A percentile compares a stretch with the other conserved stretches of the same genome.
phyloP scores from a whole-genome alignment of 768 basidiomycete species.

The Tulasnella sp. region DNA sequence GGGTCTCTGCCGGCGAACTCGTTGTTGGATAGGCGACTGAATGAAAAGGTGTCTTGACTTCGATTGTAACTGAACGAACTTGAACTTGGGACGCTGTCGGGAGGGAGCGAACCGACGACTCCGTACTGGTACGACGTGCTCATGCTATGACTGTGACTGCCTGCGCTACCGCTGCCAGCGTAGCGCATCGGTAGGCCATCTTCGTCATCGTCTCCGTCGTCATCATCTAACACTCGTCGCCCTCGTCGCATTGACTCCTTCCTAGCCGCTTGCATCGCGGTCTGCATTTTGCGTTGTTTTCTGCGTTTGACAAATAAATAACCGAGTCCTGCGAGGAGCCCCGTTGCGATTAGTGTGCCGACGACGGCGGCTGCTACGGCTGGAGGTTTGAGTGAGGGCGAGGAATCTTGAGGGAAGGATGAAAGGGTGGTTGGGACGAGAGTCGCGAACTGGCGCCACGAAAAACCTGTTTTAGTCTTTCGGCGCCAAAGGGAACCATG shows the following conservation, averaged over 20 bases:
- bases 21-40: background rate
- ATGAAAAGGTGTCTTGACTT: background rate
- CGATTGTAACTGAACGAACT: background rate
- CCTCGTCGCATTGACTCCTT: conserved; percentile 10
- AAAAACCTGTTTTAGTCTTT: background rate
- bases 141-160: background rate
- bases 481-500: background rate
- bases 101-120: background rate
- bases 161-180: background rate
- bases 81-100: background rate
- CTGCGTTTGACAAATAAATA: background rate
- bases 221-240: conserved; percentile 10
- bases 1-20: conserved; percentile 8
- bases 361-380: conserved; percentile 17
- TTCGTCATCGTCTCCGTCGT: conserved; percentile 14
- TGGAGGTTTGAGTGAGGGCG: background rate
- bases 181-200: background rate
- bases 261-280: background rate
- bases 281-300: background rate
- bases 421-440: conserved; percentile 25
- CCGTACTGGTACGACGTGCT: conserved; percentile 14
- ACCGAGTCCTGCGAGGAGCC: conserved; percentile 11
- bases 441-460: conserved; percentile 11
- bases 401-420: background rate
- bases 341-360: conserved; percentile 21